Conservation (phyloP, 305 asterid genomes). For the Rubia tinctorum region DNA sequence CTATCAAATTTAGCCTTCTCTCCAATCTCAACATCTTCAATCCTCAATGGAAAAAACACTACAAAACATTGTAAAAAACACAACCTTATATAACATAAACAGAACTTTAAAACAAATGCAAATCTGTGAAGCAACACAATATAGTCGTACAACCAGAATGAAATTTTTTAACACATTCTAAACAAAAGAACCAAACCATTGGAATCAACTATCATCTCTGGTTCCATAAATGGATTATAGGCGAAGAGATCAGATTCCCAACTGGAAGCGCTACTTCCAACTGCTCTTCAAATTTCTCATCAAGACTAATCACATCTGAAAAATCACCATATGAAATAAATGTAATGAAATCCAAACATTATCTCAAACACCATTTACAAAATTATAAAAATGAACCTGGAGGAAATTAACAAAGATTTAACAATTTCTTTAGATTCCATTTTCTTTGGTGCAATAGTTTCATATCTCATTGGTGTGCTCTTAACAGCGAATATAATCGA, state of each 20-base stretch:
- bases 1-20: no score
- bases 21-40: no score
- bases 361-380: neutral
- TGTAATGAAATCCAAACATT: neutral
- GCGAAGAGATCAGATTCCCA: conserved; percentile 7
- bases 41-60: no score
- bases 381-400: neutral
- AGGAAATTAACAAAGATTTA: conserved; percentile 27
- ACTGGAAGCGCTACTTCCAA: conserved; percentile 8
- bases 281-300: conserved; percentile 15
- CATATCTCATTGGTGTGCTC: conserved; percentile 9
- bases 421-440: conserved; percentile 30
- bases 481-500: conserved; percentile 65
- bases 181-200: neutral
- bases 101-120: no score
- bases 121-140: neutral
- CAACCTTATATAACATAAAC: no score
- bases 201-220: conserved; percentile 1
- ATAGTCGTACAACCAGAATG: neutral
- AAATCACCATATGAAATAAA: conserved; percentile 1
- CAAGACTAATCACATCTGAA: conserved; percentile 30
- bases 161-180: neutral
- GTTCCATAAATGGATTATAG: neutral
- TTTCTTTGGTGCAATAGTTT: conserved; percentile 22
- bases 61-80: no score